Evolutionary conservation across 805 yeast genomes (phyloP).

Genomic region (Candida parachauliodes): DNA sequence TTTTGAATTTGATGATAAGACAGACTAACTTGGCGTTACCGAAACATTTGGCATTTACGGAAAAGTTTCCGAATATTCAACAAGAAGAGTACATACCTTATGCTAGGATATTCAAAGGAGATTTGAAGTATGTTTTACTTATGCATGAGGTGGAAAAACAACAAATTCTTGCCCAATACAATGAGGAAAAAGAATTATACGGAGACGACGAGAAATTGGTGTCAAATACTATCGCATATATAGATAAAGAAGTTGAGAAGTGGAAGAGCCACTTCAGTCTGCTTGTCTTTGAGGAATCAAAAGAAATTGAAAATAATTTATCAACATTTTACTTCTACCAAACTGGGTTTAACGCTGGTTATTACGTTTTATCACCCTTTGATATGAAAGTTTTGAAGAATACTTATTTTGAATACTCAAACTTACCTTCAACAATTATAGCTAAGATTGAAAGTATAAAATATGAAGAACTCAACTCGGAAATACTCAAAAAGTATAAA

Average conservation of each 20-base stretch:
- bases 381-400: slow-evolving; percentile 72
- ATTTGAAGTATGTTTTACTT: slow-evolving; percentile 46
- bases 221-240: slow-evolving; percentile 51
- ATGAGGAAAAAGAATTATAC: slow-evolving; percentile 58
- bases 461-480: slow-evolving; percentile 61
- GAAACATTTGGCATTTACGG: slow-evolving; percentile 19
- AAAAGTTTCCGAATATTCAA: slow-evolving; percentile 55
- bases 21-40: slow-evolving; percentile 49
- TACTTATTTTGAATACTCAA: slow-evolving; percentile 55
- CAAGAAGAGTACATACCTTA: slow-evolving; percentile 28
- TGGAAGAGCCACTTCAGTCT: slow-evolving; percentile 25
- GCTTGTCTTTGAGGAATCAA: not conserved
- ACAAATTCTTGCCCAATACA: slow-evolving; percentile 46
- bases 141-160: slow-evolving; percentile 60
- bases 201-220: slow-evolving; percentile 45
- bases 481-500: slow-evolving; percentile 58
- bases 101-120: slow-evolving; percentile 70
- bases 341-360: slow-evolving; percentile 60
- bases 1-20: slow-evolving; percentile 60
- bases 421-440: slow-evolving; percentile 64
- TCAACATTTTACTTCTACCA: slow-evolving; percentile 70
- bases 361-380: slow-evolving; percentile 69
- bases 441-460: slow-evolving; percentile 67
- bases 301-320: not conserved
- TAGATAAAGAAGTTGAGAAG: slow-evolving; percentile 42